These are phyloP conservation scores for Fusarium verrucosum DNA, from an alignment of 2,329 filamentous ascomycete species.

Conservation along the genomic window DNA sequence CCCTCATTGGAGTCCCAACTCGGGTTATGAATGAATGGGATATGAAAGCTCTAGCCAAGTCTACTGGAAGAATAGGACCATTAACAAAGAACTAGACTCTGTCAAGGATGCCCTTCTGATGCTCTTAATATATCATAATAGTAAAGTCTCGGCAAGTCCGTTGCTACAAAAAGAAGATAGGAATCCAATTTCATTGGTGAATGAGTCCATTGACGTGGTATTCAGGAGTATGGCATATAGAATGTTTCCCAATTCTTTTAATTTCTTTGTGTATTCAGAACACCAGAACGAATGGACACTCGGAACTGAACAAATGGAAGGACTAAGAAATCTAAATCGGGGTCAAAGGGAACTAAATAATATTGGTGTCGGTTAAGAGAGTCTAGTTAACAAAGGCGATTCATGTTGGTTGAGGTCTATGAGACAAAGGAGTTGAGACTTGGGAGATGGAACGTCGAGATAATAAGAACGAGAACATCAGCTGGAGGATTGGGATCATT, in stretches of 20 bases:
- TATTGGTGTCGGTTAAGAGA: background rate
- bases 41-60: background rate
- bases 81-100: conserved; percentile 14
- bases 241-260: background rate
- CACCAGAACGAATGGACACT: background rate
- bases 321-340: conserved; percentile 9
- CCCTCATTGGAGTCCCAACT: background rate
- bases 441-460: background rate
- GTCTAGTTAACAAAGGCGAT: conserved; percentile 17
- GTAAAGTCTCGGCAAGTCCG: background rate
- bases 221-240: background rate
- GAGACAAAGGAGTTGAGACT: conserved; percentile 18
- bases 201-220: background rate
- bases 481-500: background rate
- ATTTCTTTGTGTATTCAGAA: conserved; percentile 17
- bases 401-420: background rate
- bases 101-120: background rate
- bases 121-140: background rate
- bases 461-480: conserved; percentile 15
- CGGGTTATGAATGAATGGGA: background rate
- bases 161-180: background rate
- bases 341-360: background rate
- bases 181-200: background rate
- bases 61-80: background rate
- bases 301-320: background rate